Evolutionary conservation across 768 basidiomycete species (phyloP).

Genomic region (Strobilomyces dryophilus): DNA sequence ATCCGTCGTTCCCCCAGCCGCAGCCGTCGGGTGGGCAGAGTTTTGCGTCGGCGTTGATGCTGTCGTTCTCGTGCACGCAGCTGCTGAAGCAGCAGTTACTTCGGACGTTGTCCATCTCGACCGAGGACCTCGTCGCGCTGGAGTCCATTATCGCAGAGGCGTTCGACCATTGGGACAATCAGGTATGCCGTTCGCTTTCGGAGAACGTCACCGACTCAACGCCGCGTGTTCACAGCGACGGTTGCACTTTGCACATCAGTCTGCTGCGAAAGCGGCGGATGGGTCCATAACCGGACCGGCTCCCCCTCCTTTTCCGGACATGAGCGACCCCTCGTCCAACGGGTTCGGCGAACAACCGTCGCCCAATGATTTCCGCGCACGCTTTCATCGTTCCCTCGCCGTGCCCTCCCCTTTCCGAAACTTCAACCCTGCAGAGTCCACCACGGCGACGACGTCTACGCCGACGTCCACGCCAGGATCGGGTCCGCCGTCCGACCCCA

Average conservation of each 20-base stretch:
- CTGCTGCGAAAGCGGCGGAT: conserved; percentile 29
- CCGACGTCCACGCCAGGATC: conserved; percentile 34
- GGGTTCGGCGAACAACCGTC: conserved; percentile 29
- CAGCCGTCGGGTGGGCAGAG: conserved; percentile 59
- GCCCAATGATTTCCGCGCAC: conserved; percentile 57
- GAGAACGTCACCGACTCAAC: background rate
- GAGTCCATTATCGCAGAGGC: conserved; percentile 80
- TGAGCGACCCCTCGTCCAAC: conserved; percentile 29
- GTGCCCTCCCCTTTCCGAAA: conserved; percentile 58
- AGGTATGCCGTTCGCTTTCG: conserved; percentile 41
- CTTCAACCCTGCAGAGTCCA: conserved; percentile 26
- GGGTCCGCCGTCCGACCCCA: conserved; percentile 30
- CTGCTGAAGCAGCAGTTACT: conserved; percentile 72
- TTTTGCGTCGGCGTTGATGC: conserved; percentile 72
- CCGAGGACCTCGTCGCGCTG: conserved; percentile 73
- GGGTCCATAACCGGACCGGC: conserved; percentile 29
- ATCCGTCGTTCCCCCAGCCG: conserved; percentile 60
- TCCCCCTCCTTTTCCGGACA: conserved; percentile 28
- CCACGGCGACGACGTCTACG: conserved; percentile 31
- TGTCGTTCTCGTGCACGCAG: conserved; percentile 73
- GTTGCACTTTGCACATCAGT: conserved; percentile 42
- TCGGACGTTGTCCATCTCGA: conserved; percentile 67
- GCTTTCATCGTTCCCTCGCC: conserved; percentile 58
- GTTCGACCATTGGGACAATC: conserved; percentile 84
- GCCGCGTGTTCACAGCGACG: conserved; percentile 34